Percentiles rank a stretch among this genome's conserved stretches.
Conservation (phyloP, 2,329 filamentous ascomycete genomes). For the Colletotrichum cereale region DNA sequence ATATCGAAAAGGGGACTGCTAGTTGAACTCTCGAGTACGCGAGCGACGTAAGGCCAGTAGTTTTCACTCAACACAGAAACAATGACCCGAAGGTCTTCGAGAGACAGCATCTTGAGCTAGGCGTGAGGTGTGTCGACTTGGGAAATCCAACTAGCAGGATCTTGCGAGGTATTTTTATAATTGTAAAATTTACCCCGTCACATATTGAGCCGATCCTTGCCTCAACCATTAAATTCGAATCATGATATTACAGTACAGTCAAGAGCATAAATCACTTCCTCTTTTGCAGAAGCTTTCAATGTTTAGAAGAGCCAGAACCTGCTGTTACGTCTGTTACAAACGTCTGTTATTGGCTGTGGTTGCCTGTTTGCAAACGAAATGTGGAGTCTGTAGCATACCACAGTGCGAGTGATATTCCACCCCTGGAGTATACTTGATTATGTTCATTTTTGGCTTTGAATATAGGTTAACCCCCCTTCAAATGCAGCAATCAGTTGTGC, state of each 20-base stretch:
- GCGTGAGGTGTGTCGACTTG: neutral
- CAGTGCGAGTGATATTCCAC: too few species aligned
- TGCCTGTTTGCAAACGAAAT: too few species aligned
- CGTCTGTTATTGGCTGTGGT: too few species aligned
- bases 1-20: neutral
- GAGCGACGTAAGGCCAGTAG: slow-evolving; percentile 4
- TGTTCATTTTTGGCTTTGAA: too few species aligned
- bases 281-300: too few species aligned
- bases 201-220: neutral
- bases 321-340: too few species aligned
- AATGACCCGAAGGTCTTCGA: neutral
- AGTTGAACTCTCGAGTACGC: neutral
- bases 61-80: neutral
- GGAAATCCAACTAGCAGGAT: neutral
- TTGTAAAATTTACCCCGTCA: neutral
- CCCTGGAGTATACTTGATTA: too few species aligned
- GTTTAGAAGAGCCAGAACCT: too few species aligned
- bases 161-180: neutral
- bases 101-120: neutral
- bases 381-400: too few species aligned
- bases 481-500: too few species aligned
- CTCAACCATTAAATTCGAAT: neutral
- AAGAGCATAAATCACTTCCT: too few species aligned
- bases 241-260: neutral
- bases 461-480: too few species aligned